Evolutionary conservation across 208 protist genomes (phyloP), one percentile per base, ranked within the genome.

Genomic region (Leishmania guyanensis): DNA sequence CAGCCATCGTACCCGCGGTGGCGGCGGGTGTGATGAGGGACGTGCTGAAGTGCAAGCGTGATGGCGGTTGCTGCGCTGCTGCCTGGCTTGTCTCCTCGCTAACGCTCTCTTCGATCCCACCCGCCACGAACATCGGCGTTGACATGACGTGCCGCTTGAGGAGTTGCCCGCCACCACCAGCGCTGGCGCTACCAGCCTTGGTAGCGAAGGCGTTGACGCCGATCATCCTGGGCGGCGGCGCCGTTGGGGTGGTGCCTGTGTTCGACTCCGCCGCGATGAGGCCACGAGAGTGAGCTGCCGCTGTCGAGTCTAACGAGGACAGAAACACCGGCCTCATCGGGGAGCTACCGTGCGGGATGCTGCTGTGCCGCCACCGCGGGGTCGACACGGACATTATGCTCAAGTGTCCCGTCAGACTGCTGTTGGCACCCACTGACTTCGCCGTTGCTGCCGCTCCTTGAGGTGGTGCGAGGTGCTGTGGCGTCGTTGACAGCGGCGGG

Each of bases 291-390:
- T 80, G 77, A 12, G 77, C 82, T 3, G 82, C 72, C 0, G 82
- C 82, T 5, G 82, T 79, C 0, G 78, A 58, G 78, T 86, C 77
- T 33, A 86, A 68, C n/a, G 82, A 56, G 0, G 82, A 86, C 6
- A 86, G 82, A 26, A 86, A 50, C 3, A 86, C 82, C 2, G 82
- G 82, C 46, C 82, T 65, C 78, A 76, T 71, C 64, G 82, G 82
- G 0, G 82, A 82, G 58, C 82, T 82, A 36, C 82, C 82, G 66
- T 86, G 82, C 0, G 74, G 82, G 0, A 58, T 76, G 17, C 17
- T 79, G 82, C 36, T 79, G 54, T 72, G 58, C 33, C 78, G 74
- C 73, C 82, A 82, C 62, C 76, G 74, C 56, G 60, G 51, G 29
- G 77, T 46, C 12, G 60, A 50, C 22, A 54, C 5, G 26, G 80